Evolutionary conservation across 495 filamentous ascomycete species (phyloP), one percentile per base, ranked within the genome.

Genomic region (Aspergillus sclerotiicarbonarius): DNA sequence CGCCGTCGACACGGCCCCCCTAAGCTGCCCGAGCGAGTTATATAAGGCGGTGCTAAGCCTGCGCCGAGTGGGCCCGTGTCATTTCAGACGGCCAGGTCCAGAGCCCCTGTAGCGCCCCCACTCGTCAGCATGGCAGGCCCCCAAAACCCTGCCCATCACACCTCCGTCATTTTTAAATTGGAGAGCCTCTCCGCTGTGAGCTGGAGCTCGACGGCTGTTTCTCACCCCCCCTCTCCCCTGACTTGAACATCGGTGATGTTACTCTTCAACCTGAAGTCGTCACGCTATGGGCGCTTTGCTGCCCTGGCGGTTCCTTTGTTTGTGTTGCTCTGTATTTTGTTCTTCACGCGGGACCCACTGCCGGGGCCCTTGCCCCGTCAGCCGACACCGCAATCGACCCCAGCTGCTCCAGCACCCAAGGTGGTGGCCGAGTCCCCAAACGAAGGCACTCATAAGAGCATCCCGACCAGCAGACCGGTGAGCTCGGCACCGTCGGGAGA

Each of bases 281-380:
- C 30, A 41, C 54, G 54, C 41, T 48, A 15, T n/a, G 2, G 47
- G 54, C 54, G 54, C 21, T 21, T 37, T 29, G 31, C 48, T 1
- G 54, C 54, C n/a, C 29, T 56, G 9, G 7, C 33, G 6, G 6
- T 47, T 56, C 31, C 44, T 25, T 49, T 37, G 25, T 10, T 56
- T 12, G 15, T 49, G 5, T 48, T 19, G 8, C 16, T 29, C 3
- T 3, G 35, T 20, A 32, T 48, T 25, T 1, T 29, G 20, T 5
- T 5, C 10, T 56, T 41, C 41, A 32, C 20, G 3, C 43, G 33
- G 13, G 33, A 35, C 33, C 9, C 13, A 9, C 13, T 35, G 33
- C 33, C 33, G 8, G 9, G 33, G 13, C 33, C 33, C 2, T 35
- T 35, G 25, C 25, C 25, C 25, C 25, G 25, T 25, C 25, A 25